These are phyloP conservation scores for Dactylellina leptospora DNA, from an alignment of 2,329 filamentous ascomycete species.

Conservation along the genomic window DNA sequence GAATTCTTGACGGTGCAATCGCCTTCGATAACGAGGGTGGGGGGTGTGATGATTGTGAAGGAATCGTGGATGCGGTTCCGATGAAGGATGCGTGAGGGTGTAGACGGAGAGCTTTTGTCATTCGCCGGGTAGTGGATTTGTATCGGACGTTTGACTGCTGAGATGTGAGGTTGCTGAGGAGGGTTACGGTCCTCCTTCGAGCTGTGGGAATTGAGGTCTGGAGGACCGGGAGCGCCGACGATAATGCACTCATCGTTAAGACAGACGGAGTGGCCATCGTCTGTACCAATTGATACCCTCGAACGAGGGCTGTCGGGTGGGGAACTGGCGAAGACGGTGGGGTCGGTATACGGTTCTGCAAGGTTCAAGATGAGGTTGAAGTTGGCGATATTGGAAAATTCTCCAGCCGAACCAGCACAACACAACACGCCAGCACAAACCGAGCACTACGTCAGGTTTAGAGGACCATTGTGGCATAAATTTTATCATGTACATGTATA, in stretches of 20 bases:
- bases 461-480: neutral
- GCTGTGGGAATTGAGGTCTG: neutral
- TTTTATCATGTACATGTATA: conserved; percentile 45
- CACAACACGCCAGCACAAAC: neutral
- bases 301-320: neutral
- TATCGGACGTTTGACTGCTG: conserved; percentile 58
- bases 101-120: conserved; percentile 65
- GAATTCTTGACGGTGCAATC: conserved; percentile 56
- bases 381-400: conserved; percentile 39
- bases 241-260: conserved; percentile 22
- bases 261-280: conserved; percentile 29
- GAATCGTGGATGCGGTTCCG: conserved; percentile 40
- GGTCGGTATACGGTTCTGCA: neutral
- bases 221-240: conserved; percentile 15
- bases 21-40: conserved; percentile 38
- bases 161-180: neutral
- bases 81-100: conserved; percentile 66
- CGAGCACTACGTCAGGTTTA: neutral
- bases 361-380: conserved; percentile 1
- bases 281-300: neutral
- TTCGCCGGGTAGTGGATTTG: conserved; percentile 65
- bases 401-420: conserved; percentile 11
- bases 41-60: conserved; percentile 56
- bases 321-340: conserved; percentile 3
- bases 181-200: neutral